phyloP scores from a whole-genome alignment of 2,329 filamentous ascomycete genomes.

The Colletotrichum sp. region DNA sequence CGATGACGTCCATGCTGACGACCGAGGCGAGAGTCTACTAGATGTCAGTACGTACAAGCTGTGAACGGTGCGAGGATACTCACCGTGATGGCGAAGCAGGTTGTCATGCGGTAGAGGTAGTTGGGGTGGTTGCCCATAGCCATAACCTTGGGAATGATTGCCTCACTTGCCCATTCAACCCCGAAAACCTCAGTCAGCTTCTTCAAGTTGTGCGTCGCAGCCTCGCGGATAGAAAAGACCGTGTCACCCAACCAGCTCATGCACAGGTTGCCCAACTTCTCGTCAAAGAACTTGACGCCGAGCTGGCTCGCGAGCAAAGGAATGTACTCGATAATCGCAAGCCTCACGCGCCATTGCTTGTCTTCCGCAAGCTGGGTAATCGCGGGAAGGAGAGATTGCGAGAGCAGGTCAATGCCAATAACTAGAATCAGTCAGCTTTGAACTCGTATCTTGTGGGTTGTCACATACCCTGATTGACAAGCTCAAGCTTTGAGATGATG shows the following conservation, averaged over 20 bases:
- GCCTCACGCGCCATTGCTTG: conserved; percentile 97
- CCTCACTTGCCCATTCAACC: conserved; percentile 95
- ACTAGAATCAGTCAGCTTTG: conserved; percentile 57
- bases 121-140: conserved; percentile 98
- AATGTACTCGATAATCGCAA: conserved; percentile 99
- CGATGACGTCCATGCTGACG: conserved; percentile 91
- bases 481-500: conserved; percentile 99
- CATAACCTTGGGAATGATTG: conserved; percentile 98
- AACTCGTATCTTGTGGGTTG: background rate
- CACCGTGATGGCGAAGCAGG: conserved; percentile 98
- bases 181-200: conserved; percentile 99
- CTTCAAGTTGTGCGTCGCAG: conserved; percentile 95
- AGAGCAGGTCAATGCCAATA: conserved; percentile 96
- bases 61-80: conserved; percentile 43
- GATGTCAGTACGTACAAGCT: conserved; percentile 27
- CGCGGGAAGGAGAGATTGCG: conserved; percentile 93
- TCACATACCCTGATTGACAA: conserved; percentile 86
- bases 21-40: conserved; percentile 88
- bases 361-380: conserved; percentile 98
- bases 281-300: conserved; percentile 97
- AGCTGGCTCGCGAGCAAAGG: conserved; percentile 94
- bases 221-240: conserved; percentile 97
- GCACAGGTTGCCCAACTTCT: conserved; percentile 92
- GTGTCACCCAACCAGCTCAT: conserved; percentile 99
- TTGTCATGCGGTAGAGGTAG: conserved; percentile 99